A percentile compares a stretch with the other conserved stretches of the same genome.
phyloP scores from a whole-genome alignment of 768 basidiomycete species.

The Asterophora lycoperdoides region DNA sequence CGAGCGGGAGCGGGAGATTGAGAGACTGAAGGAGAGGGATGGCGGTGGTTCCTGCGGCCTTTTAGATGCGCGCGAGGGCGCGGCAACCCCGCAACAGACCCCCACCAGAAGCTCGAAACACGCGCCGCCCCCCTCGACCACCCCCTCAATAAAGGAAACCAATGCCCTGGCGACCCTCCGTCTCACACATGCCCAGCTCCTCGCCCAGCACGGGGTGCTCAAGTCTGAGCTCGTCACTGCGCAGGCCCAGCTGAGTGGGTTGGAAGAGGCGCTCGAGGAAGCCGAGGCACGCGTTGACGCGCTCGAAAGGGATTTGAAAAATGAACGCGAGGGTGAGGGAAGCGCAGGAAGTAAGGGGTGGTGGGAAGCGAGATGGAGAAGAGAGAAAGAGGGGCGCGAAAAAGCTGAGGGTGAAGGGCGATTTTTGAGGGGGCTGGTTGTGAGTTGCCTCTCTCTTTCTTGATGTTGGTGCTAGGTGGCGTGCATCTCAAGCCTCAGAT shows the following conservation, averaged over 20 bases:
- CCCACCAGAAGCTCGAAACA: conserved; percentile 18
- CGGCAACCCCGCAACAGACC: conserved; percentile 38
- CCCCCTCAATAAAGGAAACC: conserved; percentile 49
- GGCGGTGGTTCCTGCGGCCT: conserved; percentile 56
- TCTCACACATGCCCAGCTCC: conserved; percentile 54
- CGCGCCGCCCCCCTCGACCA: conserved; percentile 11
- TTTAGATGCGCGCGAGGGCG: conserved; percentile 55
- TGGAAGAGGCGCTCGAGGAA: conserved; percentile 34
- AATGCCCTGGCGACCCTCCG: conserved; percentile 58
- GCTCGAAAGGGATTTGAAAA: conserved; percentile 5
- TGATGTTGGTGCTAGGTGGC: background rate
- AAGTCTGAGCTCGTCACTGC: conserved; percentile 48
- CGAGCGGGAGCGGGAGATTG: conserved; percentile 27
- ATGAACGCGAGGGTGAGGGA: conserved; percentile 6
- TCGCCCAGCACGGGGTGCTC: conserved; percentile 64
- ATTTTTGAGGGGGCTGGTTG: conserved; percentile 11
- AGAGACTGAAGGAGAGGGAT: conserved; percentile 52
- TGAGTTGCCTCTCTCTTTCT: background rate
- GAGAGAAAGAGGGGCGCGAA: background rate
- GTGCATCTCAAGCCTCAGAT: too few relatives aligned
- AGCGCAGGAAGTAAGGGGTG: background rate
- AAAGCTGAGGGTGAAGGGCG: conserved; percentile 1
- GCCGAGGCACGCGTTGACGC: conserved; percentile 30
- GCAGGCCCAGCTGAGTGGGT: conserved; percentile 32
- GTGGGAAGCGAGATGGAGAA: background rate